Evolutionary conservation across 129 eudicot genomes (phyloP).

Genomic region (Mikania micrantha): DNA sequence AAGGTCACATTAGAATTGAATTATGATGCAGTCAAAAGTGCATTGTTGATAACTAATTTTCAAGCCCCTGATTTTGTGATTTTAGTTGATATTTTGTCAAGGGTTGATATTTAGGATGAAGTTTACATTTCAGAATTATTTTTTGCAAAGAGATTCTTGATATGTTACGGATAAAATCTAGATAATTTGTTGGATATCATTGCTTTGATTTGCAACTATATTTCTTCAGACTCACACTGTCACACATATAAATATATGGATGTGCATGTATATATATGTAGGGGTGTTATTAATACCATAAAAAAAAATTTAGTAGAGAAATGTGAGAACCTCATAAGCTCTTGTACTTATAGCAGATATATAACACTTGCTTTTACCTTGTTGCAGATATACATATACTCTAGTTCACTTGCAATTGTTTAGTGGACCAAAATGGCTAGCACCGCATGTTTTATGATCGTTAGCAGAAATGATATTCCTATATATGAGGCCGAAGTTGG

Average conservation of each 20-base stretch:
- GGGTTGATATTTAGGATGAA: neutral
- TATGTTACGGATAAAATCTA: neutral
- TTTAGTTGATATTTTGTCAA: neutral
- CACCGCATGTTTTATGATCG: conserved; percentile 97
- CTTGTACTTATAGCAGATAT: neutral
- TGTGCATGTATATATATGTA: too few relatives aligned
- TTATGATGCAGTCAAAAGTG: neutral
- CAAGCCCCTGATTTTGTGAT: neutral
- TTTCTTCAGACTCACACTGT: too few relatives aligned
- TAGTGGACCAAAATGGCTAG: conserved; percentile 54
- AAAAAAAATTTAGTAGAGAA: too few relatives aligned
- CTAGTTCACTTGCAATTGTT: neutral
- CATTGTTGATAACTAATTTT: neutral
- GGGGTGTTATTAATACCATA: too few relatives aligned
- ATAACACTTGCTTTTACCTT: neutral
- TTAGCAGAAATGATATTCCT: conserved; percentile 91
- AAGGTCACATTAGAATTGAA: neutral
- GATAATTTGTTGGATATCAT: neutral
- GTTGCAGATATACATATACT: conserved; percentile 8
- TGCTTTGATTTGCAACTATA: neutral
- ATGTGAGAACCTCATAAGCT: neutral
- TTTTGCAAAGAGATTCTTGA: neutral
- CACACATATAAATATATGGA: too few relatives aligned
- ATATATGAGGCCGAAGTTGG: conserved; percentile 99
- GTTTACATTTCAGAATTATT: neutral